Conservation (phyloP, 352 stramenopile genomes). For the Phytophthora citrophthora region DNA sequence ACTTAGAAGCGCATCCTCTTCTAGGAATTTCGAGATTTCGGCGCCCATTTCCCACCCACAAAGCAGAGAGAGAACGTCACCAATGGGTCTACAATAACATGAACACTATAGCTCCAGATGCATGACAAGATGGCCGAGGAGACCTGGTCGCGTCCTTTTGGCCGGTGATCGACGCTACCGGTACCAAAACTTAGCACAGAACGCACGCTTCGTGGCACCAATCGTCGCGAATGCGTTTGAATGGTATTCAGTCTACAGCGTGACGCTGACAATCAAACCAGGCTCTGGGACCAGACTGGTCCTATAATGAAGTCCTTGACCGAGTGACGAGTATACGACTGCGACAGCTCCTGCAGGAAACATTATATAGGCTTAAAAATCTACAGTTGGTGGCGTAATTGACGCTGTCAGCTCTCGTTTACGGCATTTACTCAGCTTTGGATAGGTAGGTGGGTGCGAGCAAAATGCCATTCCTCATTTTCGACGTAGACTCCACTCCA, state of each 20-base stretch:
- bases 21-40: slow-evolving; percentile 48
- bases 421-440: too few relatives aligned
- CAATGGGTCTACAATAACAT: not conserved
- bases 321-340: too few relatives aligned
- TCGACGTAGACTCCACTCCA: slow-evolving; percentile 8
- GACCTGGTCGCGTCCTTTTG: slow-evolving; percentile 28
- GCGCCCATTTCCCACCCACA: slow-evolving; percentile 37
- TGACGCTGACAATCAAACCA: too few relatives aligned
- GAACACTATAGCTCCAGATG: not conserved
- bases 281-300: too few relatives aligned
- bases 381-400: too few relatives aligned
- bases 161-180: slow-evolving; percentile 15
- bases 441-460: not conserved
- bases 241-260: too few relatives aligned
- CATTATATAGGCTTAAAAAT: too few relatives aligned
- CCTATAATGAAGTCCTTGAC: too few relatives aligned
- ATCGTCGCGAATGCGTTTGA: not conserved
- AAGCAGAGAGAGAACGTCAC: too few relatives aligned
- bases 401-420: too few relatives aligned
- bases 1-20: slow-evolving; percentile 46
- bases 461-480: slow-evolving; percentile 19
- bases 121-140: not conserved
- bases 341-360: too few relatives aligned
- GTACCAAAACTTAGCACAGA: not conserved
- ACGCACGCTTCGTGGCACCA: slow-evolving; percentile 10